Evolutionary conservation across 2,329 filamentous ascomycete species (phyloP).

Genomic region (Pseudogymnoascus sp.): DNA sequence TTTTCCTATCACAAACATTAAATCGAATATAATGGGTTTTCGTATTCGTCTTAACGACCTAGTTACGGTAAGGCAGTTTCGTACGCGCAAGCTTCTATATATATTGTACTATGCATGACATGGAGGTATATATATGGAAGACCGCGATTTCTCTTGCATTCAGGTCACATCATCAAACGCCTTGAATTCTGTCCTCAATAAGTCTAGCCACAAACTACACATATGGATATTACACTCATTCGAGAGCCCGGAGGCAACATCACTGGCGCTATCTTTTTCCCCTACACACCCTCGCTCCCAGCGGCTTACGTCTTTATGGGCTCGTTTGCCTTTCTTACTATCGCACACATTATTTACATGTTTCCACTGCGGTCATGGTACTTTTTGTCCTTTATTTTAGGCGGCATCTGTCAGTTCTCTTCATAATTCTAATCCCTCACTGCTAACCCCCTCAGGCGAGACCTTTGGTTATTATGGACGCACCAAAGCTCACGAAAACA

Average conservation of each 20-base stretch:
- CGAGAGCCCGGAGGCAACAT: neutral
- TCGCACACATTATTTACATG: conserved; percentile 17
- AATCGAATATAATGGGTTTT: neutral
- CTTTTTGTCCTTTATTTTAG: neutral
- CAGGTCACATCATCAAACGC: neutral
- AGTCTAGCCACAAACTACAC: neutral
- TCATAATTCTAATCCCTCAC: neutral
- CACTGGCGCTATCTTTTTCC: neutral
- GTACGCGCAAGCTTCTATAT: neutral
- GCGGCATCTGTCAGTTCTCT: neutral
- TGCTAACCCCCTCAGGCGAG: neutral
- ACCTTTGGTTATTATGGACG: conserved; percentile 7
- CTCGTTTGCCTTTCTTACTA: conserved; percentile 14
- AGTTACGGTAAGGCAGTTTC: neutral
- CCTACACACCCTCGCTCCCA: conserved; percentile 14
- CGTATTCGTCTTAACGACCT: neutral
- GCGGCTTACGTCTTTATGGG: conserved; percentile 18
- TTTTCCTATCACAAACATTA: neutral
- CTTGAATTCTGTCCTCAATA: neutral
- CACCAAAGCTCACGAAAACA: neutral
- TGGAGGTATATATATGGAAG: neutral
- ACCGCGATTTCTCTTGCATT: neutral
- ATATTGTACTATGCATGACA: neutral
- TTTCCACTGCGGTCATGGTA: conserved; percentile 14
- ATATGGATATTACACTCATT: neutral